A percentile compares a stretch with the other conserved stretches of the same genome.
These are phyloP conservation scores for Maudiozyma humilis DNA, from an alignment of 1,139 yeast genomes.

Conservation along the genomic window DNA sequence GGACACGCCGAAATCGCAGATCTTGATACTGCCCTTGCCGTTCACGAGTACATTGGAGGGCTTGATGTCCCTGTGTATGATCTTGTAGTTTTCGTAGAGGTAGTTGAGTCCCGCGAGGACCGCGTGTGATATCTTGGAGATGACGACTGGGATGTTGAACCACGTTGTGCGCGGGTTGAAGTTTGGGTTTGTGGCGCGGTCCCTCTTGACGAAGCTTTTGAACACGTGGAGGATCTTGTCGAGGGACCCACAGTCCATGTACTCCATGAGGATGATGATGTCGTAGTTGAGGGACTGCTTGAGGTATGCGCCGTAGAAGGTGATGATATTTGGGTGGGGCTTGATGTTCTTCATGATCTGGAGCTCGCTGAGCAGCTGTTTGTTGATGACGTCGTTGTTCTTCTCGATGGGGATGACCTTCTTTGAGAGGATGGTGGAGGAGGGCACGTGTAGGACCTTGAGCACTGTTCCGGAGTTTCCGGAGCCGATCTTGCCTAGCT, in stretches of 20 bases:
- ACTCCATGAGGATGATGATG: slow-evolving; percentile 79
- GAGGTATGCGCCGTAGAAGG: slow-evolving; percentile 79
- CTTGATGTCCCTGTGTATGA: slow-evolving; percentile 87
- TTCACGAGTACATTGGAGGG: slow-evolving; percentile 82
- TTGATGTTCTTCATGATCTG: slow-evolving; percentile 86
- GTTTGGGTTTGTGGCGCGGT: not conserved
- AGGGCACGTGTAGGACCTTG: slow-evolving; percentile 81
- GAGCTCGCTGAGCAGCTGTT: slow-evolving; percentile 80
- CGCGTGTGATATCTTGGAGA: slow-evolving; percentile 67
- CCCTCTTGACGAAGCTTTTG: slow-evolving; percentile 20
- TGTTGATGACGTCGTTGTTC: slow-evolving; percentile 61
- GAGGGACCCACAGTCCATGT: slow-evolving; percentile 88
- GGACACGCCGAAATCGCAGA: slow-evolving; percentile 91
- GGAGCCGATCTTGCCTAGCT: slow-evolving; percentile 71
- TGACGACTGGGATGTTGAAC: slow-evolving; percentile 52
- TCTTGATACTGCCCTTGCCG: slow-evolving; percentile 69
- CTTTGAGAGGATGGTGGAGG: slow-evolving; percentile 83
- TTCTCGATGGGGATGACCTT: slow-evolving; percentile 83
- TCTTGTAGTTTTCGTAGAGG: slow-evolving; percentile 70
- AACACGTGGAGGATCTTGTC: slow-evolving; percentile 58
- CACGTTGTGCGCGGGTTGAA: slow-evolving; percentile 29
- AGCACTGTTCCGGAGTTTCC: slow-evolving; percentile 94
- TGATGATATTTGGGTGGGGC: slow-evolving; percentile 68
- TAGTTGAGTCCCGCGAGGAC: slow-evolving; percentile 78
- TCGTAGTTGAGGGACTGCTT: slow-evolving; percentile 30